Conservation (phyloP, 768 basidiomycete species). For the Tricholoma flavovirens region DNA sequence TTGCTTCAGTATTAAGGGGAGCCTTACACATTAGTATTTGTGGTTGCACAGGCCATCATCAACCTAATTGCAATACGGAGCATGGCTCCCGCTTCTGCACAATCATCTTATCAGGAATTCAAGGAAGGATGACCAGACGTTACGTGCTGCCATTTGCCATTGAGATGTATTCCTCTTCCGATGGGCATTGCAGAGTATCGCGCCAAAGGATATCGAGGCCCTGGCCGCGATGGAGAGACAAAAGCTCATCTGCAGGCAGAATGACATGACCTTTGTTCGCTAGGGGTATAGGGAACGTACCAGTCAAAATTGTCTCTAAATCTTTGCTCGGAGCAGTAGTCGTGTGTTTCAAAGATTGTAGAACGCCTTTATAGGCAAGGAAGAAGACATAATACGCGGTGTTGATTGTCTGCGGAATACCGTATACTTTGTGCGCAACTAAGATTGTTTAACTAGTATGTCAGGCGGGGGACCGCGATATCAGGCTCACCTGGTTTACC, state of each 20-base stretch:
- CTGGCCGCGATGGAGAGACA: constrained; percentile 87
- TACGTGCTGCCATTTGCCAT: constrained; percentile 92
- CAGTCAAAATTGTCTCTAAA: not conserved
- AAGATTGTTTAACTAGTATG: not conserved
- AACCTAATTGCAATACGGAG: constrained; percentile 87
- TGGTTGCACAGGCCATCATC: constrained; percentile 86
- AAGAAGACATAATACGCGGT: constrained; percentile 95
- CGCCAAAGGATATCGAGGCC: constrained; percentile 93
- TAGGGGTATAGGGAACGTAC: not conserved
- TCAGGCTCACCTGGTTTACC: constrained; percentile 67
- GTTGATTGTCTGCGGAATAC: constrained; percentile 93
- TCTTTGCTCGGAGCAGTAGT: not conserved
- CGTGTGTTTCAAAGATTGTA: not conserved
- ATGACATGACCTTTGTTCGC: not conserved
- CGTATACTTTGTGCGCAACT: constrained; percentile 94
- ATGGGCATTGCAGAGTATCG: constrained; percentile 84
- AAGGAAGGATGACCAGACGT: not conserved
- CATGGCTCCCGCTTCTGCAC: constrained; percentile 84
- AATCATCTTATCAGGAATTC: not conserved
- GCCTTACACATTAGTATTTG: constrained; percentile 49
- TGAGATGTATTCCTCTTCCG: constrained; percentile 85
- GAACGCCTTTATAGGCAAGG: constrained; percentile 72
- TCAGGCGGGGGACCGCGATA: not conserved
- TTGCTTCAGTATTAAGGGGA: not conserved
- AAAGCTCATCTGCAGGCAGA: constrained; percentile 44